These are phyloP conservation scores for Quercus cerris DNA, from an alignment of 306 rosid species.

Conservation along the genomic window DNA sequence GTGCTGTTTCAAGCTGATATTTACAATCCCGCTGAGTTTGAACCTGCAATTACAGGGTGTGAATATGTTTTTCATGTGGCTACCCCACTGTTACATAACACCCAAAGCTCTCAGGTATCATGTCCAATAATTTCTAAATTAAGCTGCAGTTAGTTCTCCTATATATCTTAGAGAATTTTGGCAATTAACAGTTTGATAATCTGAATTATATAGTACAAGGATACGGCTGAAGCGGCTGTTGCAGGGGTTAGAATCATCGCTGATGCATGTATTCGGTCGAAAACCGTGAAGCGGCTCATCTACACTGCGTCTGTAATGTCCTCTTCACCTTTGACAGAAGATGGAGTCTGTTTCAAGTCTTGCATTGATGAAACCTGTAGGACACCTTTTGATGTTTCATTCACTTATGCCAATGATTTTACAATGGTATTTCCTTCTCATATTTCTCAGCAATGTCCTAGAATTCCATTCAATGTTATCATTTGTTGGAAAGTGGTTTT, in stretches of 20 bases:
- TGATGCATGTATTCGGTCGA: slow-evolving; percentile 20
- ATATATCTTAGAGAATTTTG: background rate
- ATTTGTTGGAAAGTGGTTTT: too few relatives aligned
- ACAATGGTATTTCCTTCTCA: slow-evolving; percentile 1
- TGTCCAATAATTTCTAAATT: background rate
- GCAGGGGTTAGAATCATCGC: slow-evolving; percentile 30
- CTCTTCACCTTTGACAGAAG: slow-evolving; percentile 38
- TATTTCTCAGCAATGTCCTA: background rate
- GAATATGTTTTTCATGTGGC: slow-evolving; percentile 53
- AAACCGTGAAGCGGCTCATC: slow-evolving; percentile 46
- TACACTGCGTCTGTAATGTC: slow-evolving; percentile 42
- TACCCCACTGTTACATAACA: slow-evolving; percentile 27
- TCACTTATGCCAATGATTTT: background rate
- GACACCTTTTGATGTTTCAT: slow-evolving; percentile 36
- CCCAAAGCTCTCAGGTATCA: slow-evolving; percentile 33
- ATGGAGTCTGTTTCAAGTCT: slow-evolving; percentile 29
- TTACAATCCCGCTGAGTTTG: slow-evolving; percentile 28
- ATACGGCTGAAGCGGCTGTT: slow-evolving; percentile 34
- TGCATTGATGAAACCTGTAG: slow-evolving; percentile 50
- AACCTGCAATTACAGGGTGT: slow-evolving; percentile 40
- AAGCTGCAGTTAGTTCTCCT: background rate
- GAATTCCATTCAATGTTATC: too few relatives aligned
- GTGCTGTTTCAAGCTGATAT: slow-evolving; percentile 45
- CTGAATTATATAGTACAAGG: slow-evolving; percentile 25
- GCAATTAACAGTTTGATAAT: background rate